Conservation (phyloP, 208 protist species). For the Lotmaria passim region DNA sequence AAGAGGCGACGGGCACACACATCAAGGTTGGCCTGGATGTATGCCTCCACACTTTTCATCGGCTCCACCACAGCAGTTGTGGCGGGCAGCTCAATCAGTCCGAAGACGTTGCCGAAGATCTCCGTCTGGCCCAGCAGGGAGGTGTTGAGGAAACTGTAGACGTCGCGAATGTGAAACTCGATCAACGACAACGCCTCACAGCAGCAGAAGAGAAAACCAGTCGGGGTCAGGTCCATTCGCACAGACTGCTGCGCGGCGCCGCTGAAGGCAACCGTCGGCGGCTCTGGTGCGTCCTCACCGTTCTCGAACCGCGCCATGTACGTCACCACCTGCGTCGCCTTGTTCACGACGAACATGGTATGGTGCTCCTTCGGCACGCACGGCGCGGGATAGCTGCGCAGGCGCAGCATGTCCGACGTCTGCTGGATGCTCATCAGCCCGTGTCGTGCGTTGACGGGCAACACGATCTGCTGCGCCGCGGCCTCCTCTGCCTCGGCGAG, state of each 20-base stretch:
- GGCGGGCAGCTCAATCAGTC: constrained; percentile 49
- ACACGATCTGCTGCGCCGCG: constrained; percentile 24
- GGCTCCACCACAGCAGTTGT: constrained; percentile 54
- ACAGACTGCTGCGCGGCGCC: constrained; percentile 51
- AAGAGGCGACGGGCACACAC: constrained; percentile 78
- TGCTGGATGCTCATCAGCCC: constrained; percentile 41
- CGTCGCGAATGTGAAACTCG: constrained; percentile 68
- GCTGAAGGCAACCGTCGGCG: constrained; percentile 58
- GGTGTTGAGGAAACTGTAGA: constrained; percentile 68
- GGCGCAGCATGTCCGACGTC: constrained; percentile 36
- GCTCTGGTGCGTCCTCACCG: constrained; percentile 45
- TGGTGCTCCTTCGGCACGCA: constrained; percentile 52
- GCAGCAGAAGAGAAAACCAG: constrained; percentile 77
- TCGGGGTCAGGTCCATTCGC: constrained; percentile 79
- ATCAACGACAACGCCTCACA: constrained; percentile 72
- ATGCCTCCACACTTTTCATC: constrained; percentile 65
- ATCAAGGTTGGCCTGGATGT: constrained; percentile 80
- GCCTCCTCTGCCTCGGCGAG: constrained; percentile 36
- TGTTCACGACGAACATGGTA: constrained; percentile 78
- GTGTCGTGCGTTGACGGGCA: constrained; percentile 22
- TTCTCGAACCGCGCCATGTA: constrained; percentile 67
- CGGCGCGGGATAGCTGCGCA: constrained; percentile 40
- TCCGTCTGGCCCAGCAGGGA: constrained; percentile 70
- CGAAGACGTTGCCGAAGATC: constrained; percentile 82
- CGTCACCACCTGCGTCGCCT: constrained; percentile 67